phyloP scores from a whole-genome alignment of 2,329 filamentous ascomycete genomes.

The Dactylellina parvicollis region DNA sequence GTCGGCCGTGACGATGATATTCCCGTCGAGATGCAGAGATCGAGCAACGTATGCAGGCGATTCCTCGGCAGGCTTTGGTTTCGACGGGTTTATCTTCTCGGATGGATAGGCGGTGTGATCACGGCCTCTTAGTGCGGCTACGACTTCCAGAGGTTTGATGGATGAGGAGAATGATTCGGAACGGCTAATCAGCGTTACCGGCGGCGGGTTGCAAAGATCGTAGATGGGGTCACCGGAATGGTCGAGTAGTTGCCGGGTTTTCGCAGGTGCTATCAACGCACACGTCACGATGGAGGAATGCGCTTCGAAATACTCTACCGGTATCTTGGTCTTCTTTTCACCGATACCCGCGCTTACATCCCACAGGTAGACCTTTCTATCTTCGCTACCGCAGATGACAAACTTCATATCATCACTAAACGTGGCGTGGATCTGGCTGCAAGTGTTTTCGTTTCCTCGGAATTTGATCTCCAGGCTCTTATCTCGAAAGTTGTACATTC shows the following conservation, averaged over 20 bases:
- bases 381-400: constrained; percentile 92
- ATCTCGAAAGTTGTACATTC: constrained; percentile 87
- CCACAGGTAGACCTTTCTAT: constrained; percentile 91
- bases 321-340: constrained; percentile 77
- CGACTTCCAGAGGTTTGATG: constrained; percentile 57
- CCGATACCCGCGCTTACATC: constrained; percentile 69
- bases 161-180: constrained; percentile 71
- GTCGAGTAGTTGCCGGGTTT: constrained; percentile 79
- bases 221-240: constrained; percentile 91
- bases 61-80: constrained; percentile 68
- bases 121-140: constrained; percentile 11
- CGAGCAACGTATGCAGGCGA: constrained; percentile 81
- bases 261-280: constrained; percentile 83
- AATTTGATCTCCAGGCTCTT: constrained; percentile 89
- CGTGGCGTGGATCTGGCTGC: constrained; percentile 86
- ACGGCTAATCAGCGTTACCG: constrained; percentile 80
- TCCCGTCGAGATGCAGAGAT: constrained; percentile 78
- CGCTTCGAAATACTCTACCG: constrained; percentile 89
- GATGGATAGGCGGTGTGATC: constrained; percentile 32
- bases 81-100: constrained; percentile 59
- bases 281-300: constrained; percentile 88
- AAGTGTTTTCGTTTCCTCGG: constrained; percentile 87
- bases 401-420: constrained; percentile 88
- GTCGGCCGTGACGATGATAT: constrained; percentile 92
- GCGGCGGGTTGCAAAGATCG: constrained; percentile 93